Percentiles rank a stretch among this genome's conserved stretches.
These are phyloP conservation scores for Leccinum boreale DNA, from an alignment of 768 basidiomycete species.

Conservation along the genomic window DNA sequence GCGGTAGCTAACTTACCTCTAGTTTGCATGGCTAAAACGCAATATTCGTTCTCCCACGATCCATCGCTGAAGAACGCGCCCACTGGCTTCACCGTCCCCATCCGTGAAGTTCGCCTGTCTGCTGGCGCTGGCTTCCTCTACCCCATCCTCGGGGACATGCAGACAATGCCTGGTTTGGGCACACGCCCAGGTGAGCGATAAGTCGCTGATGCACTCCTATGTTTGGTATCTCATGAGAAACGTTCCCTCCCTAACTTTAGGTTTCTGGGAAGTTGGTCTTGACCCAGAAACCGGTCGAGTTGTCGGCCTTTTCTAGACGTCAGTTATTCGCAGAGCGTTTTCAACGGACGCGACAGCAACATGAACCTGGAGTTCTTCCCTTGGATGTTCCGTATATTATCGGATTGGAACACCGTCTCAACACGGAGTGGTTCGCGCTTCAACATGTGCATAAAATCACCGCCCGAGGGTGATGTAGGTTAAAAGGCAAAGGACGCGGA, in stretches of 20 bases:
- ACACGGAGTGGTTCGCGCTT: slow-evolving; percentile 39
- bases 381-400: slow-evolving; percentile 16
- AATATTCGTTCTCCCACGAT: slow-evolving; percentile 96
- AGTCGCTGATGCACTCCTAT: not conserved
- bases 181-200: slow-evolving; percentile 72
- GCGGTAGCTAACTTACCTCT: not conserved
- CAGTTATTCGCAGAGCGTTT: slow-evolving; percentile 6
- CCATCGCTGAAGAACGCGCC: slow-evolving; percentile 89
- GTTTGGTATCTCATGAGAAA: slow-evolving; percentile 8
- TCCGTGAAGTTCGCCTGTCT: slow-evolving; percentile 81
- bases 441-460: slow-evolving; percentile 35
- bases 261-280: slow-evolving; percentile 89
- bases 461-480: slow-evolving; percentile 13
- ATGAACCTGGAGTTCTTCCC: slow-evolving; percentile 14
- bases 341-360: slow-evolving; percentile 17
- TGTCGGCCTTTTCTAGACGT: slow-evolving; percentile 73
- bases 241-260: slow-evolving; percentile 31
- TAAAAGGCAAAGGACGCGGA: slow-evolving; percentile 2
- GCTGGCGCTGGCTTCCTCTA: slow-evolving; percentile 97
- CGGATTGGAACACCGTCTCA: slow-evolving; percentile 32
- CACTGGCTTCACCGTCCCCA: slow-evolving; percentile 88
- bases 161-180: slow-evolving; percentile 95
- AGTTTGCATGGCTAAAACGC: slow-evolving; percentile 98
- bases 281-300: slow-evolving; percentile 78
- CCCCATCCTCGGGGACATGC: slow-evolving; percentile 94